phyloP scores from a whole-genome alignment of 495 filamentous ascomycete species.

The Hypoxylon intermedium region DNA sequence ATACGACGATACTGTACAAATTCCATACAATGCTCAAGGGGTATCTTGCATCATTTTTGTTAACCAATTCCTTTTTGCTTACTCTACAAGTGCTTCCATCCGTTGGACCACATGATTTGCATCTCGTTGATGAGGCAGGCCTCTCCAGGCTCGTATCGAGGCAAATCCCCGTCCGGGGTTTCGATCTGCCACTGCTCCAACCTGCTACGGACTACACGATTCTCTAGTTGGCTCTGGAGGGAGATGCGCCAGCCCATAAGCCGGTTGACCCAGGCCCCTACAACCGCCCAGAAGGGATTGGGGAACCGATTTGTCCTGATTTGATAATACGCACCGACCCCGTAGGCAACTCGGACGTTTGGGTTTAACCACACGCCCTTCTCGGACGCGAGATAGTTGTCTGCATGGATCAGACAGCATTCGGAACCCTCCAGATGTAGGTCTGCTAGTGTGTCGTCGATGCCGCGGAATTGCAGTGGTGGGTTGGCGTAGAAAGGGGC shows the following conservation, averaged over 20 bases:
- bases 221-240: conserved; percentile 47
- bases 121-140: conserved; percentile 83
- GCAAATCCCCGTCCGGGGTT: conserved; percentile 36
- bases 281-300: conserved; percentile 40
- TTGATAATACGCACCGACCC: conserved; percentile 60
- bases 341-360: conserved; percentile 77
- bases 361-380: conserved; percentile 81
- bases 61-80: conserved; percentile 20
- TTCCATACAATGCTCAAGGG: conserved; percentile 1
- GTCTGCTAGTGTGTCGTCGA: conserved; percentile 70
- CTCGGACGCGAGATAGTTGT: conserved; percentile 63
- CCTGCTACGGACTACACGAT: conserved; percentile 46
- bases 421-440: conserved; percentile 79
- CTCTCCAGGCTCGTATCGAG: conserved; percentile 61
- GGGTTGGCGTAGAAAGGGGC: conserved; percentile 62
- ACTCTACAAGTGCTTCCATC: conserved; percentile 75
- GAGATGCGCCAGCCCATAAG: conserved; percentile 57
- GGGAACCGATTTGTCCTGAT: conserved; percentile 52
- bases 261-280: conserved; percentile 64
- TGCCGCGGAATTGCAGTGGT: conserved; percentile 71
- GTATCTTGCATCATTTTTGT: conserved; percentile 15
- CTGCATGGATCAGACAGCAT: conserved; percentile 83
- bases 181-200: conserved; percentile 52
- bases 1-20: neutral
- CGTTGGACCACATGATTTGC: conserved; percentile 77